phyloP scores from a whole-genome alignment of 192 early-diverging fungal species.

The Thamnidium elegans region DNA sequence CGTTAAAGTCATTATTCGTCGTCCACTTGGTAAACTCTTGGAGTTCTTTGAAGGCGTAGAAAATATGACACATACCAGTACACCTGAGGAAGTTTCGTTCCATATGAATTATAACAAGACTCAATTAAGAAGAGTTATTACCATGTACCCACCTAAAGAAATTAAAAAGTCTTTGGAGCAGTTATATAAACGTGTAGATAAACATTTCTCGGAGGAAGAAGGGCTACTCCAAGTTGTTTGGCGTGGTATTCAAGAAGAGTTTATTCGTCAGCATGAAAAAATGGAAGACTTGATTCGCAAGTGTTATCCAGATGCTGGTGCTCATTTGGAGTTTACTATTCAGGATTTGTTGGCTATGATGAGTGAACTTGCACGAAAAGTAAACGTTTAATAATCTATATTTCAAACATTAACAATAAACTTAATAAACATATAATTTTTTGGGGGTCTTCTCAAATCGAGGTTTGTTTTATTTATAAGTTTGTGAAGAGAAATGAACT shows the following conservation, averaged over 20 bases:
- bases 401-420: no score
- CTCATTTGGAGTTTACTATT: slow-evolving; percentile 85
- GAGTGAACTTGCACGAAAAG: slow-evolving; percentile 48
- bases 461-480: neutral
- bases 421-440: neutral
- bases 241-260: slow-evolving; percentile 86
- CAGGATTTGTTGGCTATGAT: slow-evolving; percentile 74
- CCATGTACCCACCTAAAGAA: slow-evolving; percentile 80
- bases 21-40: slow-evolving; percentile 81
- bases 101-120: slow-evolving; percentile 82
- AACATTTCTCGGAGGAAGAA: slow-evolving; percentile 87
- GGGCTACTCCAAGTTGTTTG: slow-evolving; percentile 86
- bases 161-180: slow-evolving; percentile 76
- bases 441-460: neutral
- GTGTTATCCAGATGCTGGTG: slow-evolving; percentile 83
- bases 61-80: slow-evolving; percentile 70
- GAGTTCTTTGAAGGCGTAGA: slow-evolving; percentile 98
- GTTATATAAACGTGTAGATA: slow-evolving; percentile 89
- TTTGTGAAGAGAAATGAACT: no score
- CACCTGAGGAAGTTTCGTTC: slow-evolving; percentile 76
- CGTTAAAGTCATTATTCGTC: slow-evolving; percentile 80
- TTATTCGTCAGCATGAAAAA: slow-evolving; percentile 71
- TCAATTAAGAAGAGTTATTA: slow-evolving; percentile 79
- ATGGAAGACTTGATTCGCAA: slow-evolving; percentile 79
- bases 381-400: slow-evolving; percentile 15